These are phyloP conservation scores for Batrachochytrium dendrobatidis DNA, from an alignment of 371 early-diverging fungal genomes.

Conservation along the genomic window DNA sequence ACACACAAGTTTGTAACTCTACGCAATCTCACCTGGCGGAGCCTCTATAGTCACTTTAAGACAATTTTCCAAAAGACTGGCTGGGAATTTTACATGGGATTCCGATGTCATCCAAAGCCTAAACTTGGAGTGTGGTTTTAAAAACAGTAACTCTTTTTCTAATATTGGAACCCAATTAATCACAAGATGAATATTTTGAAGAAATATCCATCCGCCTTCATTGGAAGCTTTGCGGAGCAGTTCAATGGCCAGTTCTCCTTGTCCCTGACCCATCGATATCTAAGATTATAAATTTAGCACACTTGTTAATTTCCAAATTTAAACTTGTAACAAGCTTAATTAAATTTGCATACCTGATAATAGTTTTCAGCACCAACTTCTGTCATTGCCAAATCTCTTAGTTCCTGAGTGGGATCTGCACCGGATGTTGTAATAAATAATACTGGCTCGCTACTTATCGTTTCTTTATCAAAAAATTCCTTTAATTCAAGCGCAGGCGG, in stretches of 20 bases:
- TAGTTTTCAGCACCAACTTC: slow-evolving; percentile 33
- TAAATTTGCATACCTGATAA: slow-evolving; percentile 20
- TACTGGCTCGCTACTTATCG: slow-evolving; percentile 35
- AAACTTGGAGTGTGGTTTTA: slow-evolving; percentile 28
- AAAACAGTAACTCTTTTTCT: slow-evolving; percentile 32
- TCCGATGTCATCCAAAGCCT: slow-evolving; percentile 46
- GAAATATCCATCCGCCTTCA: slow-evolving; percentile 43
- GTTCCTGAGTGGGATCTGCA: slow-evolving; percentile 45
- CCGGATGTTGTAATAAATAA: slow-evolving; percentile 49
- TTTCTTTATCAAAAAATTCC: slow-evolving; percentile 27
- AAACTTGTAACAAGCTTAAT: neutral
- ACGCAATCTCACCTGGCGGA: slow-evolving; percentile 31
- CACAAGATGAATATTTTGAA: slow-evolving; percentile 50
- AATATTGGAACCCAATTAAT: slow-evolving; percentile 38
- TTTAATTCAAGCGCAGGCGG: slow-evolving; percentile 28
- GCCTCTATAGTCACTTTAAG: slow-evolving; percentile 45
- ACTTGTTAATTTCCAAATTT: neutral
- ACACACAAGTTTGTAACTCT: slow-evolving; percentile 1
- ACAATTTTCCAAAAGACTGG: slow-evolving; percentile 27
- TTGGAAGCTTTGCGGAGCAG: slow-evolving; percentile 19
- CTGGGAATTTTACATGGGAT: slow-evolving; percentile 36
- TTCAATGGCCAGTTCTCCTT: slow-evolving; percentile 36
- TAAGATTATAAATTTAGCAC: slow-evolving; percentile 5
- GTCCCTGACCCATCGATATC: slow-evolving; percentile 55
- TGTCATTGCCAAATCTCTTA: slow-evolving; percentile 30